Percentiles rank a stretch among this genome's conserved stretches.
phyloP scores from a whole-genome alignment of 345 rosid species.

The Fremontodendron californicum region DNA sequence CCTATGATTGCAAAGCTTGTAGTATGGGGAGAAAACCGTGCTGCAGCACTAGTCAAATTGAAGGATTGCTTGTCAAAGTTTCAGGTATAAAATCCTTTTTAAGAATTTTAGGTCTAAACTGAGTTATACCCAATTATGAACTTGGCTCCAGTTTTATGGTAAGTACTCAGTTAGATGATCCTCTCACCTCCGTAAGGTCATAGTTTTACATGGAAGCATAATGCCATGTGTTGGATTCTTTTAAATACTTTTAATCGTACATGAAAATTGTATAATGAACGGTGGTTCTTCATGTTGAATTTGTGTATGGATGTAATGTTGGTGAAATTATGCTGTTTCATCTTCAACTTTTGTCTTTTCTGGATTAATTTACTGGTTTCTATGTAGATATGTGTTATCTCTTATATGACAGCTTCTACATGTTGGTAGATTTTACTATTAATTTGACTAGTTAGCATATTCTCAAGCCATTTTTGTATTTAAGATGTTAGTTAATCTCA shows the following conservation, averaged over 20 bases:
- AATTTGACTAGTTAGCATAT: not conserved
- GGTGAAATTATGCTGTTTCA: not conserved
- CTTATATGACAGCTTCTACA: not conserved
- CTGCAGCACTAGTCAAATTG: slow-evolving; percentile 78
- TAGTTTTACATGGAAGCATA: not conserved
- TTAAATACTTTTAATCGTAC: not conserved
- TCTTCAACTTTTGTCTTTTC: not conserved
- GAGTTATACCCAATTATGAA: slow-evolving; percentile 3
- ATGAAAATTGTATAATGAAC: not conserved
- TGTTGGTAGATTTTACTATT: not conserved
- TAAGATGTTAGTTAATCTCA: not conserved
- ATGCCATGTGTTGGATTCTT: not conserved
- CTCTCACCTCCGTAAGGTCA: not conserved
- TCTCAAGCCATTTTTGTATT: not conserved
- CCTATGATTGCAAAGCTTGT: slow-evolving; percentile 99
- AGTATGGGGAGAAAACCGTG: slow-evolving; percentile 79
- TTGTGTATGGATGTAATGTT: not conserved
- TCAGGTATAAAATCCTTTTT: slow-evolving; percentile 53
- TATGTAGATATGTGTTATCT: not conserved
- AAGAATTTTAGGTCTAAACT: slow-evolving; percentile 7
- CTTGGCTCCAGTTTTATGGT: slow-evolving; percentile 10
- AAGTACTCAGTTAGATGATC: slow-evolving; percentile 9
- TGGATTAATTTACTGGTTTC: not conserved
- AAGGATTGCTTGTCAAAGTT: slow-evolving; percentile 82
- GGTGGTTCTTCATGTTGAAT: not conserved